Percentiles rank a stretch among this genome's conserved stretches.
Evolutionary conservation across 345 rosid species (phyloP).

Genomic region (Dipteronia sinensis): DNA sequence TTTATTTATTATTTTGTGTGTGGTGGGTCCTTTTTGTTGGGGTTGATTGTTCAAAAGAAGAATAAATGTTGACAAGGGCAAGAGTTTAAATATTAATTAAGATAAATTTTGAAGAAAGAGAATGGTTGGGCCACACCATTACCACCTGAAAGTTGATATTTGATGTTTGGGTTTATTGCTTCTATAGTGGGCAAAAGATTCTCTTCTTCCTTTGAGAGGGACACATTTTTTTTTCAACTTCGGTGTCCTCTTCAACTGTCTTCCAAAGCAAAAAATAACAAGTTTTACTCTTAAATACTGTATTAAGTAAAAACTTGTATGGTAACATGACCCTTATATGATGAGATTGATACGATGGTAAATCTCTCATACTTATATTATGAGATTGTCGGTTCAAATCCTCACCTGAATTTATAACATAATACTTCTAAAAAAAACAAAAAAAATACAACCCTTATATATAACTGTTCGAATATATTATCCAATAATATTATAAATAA

Average conservation of each 20-base stretch:
- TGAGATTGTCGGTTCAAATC: accelerated
- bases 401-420: too few species aligned
- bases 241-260: neutral
- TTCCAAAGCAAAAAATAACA: neutral
- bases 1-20: too few species aligned
- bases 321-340: too few species aligned
- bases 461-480: too few species aligned
- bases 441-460: too few species aligned
- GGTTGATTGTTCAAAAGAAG: neutral
- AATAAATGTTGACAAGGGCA: neutral
- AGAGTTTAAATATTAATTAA: too few species aligned
- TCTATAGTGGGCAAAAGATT: neutral
- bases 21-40: neutral
- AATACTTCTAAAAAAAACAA: too few species aligned
- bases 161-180: neutral
- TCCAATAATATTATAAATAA: too few species aligned
- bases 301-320: too few species aligned
- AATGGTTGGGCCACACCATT: constrained; percentile 3
- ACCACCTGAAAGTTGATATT: neutral
- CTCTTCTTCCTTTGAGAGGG: neutral
- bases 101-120: neutral
- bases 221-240: neutral
- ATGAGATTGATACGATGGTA: too few species aligned
- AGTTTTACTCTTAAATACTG: neutral
- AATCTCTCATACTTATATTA: accelerated